Evolutionary conservation across 768 basidiomycete genomes (phyloP).

Genomic region (Boletus rubescentipes): DNA sequence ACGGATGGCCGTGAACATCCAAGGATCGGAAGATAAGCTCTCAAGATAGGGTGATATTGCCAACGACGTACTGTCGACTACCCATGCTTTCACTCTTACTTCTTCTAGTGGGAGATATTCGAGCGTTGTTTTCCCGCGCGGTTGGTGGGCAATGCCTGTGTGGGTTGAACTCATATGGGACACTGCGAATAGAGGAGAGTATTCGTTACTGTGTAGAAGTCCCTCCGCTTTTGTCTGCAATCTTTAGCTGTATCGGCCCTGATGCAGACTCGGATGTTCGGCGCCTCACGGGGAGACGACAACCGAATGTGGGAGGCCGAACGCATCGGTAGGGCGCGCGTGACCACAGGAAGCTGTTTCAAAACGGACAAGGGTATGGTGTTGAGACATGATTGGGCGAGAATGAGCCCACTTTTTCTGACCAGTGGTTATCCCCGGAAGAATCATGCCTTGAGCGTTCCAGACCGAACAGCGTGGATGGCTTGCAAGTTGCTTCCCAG

Average conservation of each 20-base stretch:
- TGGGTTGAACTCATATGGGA: constrained; percentile 15
- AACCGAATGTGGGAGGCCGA: constrained; percentile 6
- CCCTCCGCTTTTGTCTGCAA: constrained; percentile 12
- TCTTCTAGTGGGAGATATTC: constrained; percentile 43
- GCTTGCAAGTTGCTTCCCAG: neutral
- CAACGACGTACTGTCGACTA: constrained; percentile 41
- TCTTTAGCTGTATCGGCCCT: constrained; percentile 6
- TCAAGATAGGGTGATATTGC: neutral
- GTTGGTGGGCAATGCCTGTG: constrained; percentile 35
- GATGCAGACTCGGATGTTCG: too few species aligned
- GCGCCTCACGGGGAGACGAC: constrained; percentile 1
- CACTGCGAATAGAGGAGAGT: neutral
- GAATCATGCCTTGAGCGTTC: constrained; percentile 5
- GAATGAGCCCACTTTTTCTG: too few species aligned
- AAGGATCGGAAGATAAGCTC: neutral
- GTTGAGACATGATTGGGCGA: neutral
- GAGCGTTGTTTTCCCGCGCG: constrained; percentile 19
- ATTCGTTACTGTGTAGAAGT: constrained; percentile 3
- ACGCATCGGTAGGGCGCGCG: neutral
- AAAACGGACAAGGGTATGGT: neutral
- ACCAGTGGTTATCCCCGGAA: constrained; percentile 2
- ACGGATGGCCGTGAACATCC: neutral
- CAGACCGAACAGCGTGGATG: neutral
- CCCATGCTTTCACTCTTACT: constrained; percentile 38
- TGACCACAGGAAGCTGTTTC: constrained; percentile 1